Conservation (phyloP, 2,329 filamentous ascomycete genomes). For the Raffaelea ambrosiae region DNA sequence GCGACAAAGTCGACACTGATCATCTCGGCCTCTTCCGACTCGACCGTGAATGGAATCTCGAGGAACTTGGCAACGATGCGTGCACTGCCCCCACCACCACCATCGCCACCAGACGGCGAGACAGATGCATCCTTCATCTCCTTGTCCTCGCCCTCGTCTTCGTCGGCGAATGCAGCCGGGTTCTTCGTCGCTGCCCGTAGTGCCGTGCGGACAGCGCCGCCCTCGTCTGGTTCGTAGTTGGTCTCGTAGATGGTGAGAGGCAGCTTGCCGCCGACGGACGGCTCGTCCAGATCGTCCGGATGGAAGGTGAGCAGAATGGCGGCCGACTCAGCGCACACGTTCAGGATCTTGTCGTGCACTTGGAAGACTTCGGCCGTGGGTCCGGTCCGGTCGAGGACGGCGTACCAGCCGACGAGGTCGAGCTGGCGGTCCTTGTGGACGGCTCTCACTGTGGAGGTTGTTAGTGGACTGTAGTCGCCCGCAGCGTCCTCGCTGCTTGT, state of each 20-base stretch:
- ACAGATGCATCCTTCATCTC: constrained; percentile 56
- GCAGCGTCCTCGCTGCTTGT: too few species aligned
- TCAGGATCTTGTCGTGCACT: constrained; percentile 70
- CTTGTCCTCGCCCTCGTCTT: constrained; percentile 44
- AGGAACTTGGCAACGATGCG: constrained; percentile 63
- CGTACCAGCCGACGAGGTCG: constrained; percentile 89
- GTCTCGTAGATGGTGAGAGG: constrained; percentile 90
- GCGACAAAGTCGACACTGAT: constrained; percentile 94
- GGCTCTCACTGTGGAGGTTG: constrained; percentile 60
- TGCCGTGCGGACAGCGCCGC: background rate
- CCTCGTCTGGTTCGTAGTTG: constrained; percentile 62
- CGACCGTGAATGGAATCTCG: constrained; percentile 77
- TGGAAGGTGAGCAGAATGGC: constrained; percentile 83
- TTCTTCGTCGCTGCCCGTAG: background rate
- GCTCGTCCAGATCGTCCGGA: constrained; percentile 46
- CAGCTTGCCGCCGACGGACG: constrained; percentile 65
- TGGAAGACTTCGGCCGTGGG: constrained; percentile 61
- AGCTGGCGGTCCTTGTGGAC: constrained; percentile 80
- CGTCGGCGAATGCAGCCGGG: background rate
- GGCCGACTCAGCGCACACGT: constrained; percentile 70
- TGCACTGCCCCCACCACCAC: too few species aligned
- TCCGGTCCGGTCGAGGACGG: constrained; percentile 62
- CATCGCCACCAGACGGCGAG: constrained; percentile 22
- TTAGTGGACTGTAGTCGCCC: background rate
- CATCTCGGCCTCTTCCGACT: constrained; percentile 95